Base-by-base conservation (phyloP, 139 green algal species). In the Desmodesmus armatus region DNA sequence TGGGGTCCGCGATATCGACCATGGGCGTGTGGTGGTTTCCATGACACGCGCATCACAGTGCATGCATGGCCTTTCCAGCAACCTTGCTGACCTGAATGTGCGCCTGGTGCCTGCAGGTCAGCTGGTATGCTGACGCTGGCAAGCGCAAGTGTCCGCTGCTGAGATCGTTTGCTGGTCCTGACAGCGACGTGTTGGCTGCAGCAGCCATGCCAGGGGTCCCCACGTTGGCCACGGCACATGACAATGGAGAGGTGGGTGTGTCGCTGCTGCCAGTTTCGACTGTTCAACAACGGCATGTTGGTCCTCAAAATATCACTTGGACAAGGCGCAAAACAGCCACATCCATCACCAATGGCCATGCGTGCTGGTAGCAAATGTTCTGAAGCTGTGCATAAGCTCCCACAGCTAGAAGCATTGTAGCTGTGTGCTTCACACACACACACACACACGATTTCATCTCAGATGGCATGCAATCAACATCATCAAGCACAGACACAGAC, bases 231-330 rank as follows among this genome's bases (percentile, higher is more conserved):
- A 83, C 77, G 31, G 77, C 58, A 25, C 62, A 58, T 33, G 74
- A 83, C 47, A 49, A 73, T 58, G 77, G 77, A 21, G 77, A 75
- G 77, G 77, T 83, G 13, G 47, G 37, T n/a, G n/a, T n/a, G n/a
- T n/a, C n/a, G n/a, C n/a, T n/a, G 53, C 53, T 65, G 53, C n/a
- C n/a, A n/a, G n/a, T n/a, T n/a, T n/a, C n/a, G n/a, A n/a, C n/a
- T n/a, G n/a, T n/a, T n/a, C n/a, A n/a, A n/a, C 13, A 62, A 62
- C 13, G 17, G 13, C 51, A 13, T 62, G 51, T 17, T 27, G 17
- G 15, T 62, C 51, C 51, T 62, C 51, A 62, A 62, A 62, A 62
- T 62, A 62, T 17, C 15, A 62, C 13, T 62, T 13, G 15, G 17
- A 17, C 51, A 62, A 62, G 13, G 51, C 17, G 17, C 51, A 62